A percentile compares a stretch with the other conserved stretches of the same genome.
Evolutionary conservation across 805 yeast genomes (phyloP).

Genomic region (Monosporozyma solicola): DNA sequence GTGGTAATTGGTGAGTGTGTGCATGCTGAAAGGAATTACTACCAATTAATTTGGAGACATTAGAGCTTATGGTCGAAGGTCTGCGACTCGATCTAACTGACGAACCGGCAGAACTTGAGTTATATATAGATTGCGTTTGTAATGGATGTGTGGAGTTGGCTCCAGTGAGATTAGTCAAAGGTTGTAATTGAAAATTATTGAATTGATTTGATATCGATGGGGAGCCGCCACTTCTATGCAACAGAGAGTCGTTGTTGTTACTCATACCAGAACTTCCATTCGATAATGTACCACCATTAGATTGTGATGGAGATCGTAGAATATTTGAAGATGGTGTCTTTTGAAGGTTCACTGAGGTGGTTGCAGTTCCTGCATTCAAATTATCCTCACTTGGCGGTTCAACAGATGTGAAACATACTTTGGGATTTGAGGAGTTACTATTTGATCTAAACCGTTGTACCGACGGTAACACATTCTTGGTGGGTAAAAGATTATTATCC

Average conservation of each 20-base stretch:
- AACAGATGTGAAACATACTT: background rate
- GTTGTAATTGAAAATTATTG: constrained; percentile 3
- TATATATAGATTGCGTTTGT: background rate
- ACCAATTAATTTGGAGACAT: constrained; percentile 1
- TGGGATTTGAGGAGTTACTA: background rate
- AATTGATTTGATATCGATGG: background rate
- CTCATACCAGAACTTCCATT: background rate
- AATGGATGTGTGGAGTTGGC: background rate
- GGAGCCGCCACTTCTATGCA: background rate
- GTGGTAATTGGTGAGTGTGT: constrained; percentile 1
- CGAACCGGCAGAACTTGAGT: constrained; percentile 37
- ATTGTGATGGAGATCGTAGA: constrained; percentile 1
- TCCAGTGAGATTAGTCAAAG: background rate
- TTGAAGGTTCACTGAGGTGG: background rate
- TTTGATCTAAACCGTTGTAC: background rate
- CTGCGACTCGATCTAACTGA: constrained; percentile 7
- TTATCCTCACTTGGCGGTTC: background rate
- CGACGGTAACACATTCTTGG: background rate
- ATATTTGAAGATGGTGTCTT: background rate
- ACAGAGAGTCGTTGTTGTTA: background rate
- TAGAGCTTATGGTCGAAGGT: constrained; percentile 2
- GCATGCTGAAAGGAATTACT: background rate
- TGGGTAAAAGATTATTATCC: background rate
- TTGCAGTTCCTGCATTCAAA: background rate
- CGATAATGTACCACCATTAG: background rate